Evolutionary conservation across 768 basidiomycete species (phyloP), one percentile per base, ranked within the genome.

Genomic region (Podaxis rugospora): DNA sequence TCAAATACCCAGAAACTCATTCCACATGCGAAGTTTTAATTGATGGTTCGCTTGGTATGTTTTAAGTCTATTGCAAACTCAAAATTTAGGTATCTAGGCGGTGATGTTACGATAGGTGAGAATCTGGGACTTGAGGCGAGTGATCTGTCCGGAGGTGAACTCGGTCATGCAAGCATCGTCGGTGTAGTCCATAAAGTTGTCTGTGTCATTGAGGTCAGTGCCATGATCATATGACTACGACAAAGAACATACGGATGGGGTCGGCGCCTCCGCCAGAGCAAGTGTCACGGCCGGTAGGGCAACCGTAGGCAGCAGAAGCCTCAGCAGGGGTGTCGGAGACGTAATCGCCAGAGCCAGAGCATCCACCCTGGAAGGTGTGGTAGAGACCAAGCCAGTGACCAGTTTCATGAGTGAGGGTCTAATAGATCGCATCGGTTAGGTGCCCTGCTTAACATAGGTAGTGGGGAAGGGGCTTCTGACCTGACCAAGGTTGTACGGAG

Each of bases 371-470:
- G 79, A 83, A 84, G 25, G 83, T 83, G 72, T 84, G 83, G 71
- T 77, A 84, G 25, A 84, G 75, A 27, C 84, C 83, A 61, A 83
- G 72, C 83, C 84, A 86, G 71, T 85, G 83, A n/a, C 83, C 82
- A 51, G 76, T 78, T 69, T 86, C 84, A 66, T 86, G 84, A 13
- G 78, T 82, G 62, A 81, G 65, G 47, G 80, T 85, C 68, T 69
- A 65, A 36, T 11, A 16, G 23, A 25, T 25, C 50, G 59, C 44
- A 64, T 69, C 57, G 51, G 32, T n/a, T n/a, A 18, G 7, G 32
- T 27, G 7, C 23, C 6, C 51, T 27, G 13, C 23, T 27, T 9
- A 49, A 3, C n/a, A 18, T 18, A 49, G 23, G 47, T 18, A 42
- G 10, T 16, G 16, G 21, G 14, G 21, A 23, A 7, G 21, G 37